These are phyloP conservation scores for Coemansia sp. DNA, from an alignment of 192 early-diverging fungal species.

Conservation along the genomic window DNA sequence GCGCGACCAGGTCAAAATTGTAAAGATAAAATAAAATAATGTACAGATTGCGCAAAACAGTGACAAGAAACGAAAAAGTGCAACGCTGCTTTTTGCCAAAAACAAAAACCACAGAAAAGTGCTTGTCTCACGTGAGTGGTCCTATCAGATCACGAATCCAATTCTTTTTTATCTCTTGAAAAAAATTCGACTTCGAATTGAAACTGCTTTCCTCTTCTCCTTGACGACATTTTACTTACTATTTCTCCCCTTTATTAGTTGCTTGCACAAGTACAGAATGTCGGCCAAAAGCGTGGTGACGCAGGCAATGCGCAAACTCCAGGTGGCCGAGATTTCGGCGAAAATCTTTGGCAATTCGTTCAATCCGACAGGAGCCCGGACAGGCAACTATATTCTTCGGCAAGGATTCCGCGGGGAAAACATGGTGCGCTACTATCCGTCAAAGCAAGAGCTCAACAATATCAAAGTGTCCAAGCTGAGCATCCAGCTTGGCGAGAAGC, in stretches of 20 bases:
- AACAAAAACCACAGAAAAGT: not conserved
- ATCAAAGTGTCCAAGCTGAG: slow-evolving; percentile 28
- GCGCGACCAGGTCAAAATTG: not conserved
- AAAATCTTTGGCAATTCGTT: slow-evolving; percentile 68
- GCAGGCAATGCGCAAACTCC: slow-evolving; percentile 31
- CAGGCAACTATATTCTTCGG: slow-evolving; percentile 72
- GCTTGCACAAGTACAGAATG: slow-evolving; percentile 7
- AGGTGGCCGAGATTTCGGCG: slow-evolving; percentile 60
- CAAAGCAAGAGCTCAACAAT: slow-evolving; percentile 41
- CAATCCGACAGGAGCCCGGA: slow-evolving; percentile 67
- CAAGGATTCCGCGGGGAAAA: slow-evolving; percentile 66
- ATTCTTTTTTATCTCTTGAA: not conserved
- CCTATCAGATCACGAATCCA: not conserved
- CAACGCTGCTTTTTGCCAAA: not conserved
- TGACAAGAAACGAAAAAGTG: not conserved
- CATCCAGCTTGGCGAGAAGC: slow-evolving; percentile 31
- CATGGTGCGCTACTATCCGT: slow-evolving; percentile 68
- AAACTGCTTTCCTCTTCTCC: not conserved
- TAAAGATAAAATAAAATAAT: not conserved
- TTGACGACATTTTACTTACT: too few relatives aligned
- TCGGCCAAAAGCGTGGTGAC: slow-evolving; percentile 16
- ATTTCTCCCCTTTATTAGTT: not conserved
- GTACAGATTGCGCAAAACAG: not conserved
- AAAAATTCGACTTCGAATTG: not conserved
- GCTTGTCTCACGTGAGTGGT: not conserved